Evolutionary conservation across 306 rosid species (phyloP).

Genomic region (Lotus japonicus): DNA sequence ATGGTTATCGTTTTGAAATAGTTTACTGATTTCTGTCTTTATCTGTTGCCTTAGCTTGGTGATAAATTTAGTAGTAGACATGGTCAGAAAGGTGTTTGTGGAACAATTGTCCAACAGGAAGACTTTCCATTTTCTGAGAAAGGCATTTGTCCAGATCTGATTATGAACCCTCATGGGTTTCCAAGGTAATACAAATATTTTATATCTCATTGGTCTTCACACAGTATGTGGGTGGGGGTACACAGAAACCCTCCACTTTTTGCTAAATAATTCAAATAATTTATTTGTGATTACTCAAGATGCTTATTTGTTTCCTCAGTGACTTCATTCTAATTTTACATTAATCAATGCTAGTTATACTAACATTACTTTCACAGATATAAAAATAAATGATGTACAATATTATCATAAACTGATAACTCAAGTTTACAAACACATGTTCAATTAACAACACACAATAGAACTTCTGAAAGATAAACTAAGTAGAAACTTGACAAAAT

Average conservation of each 20-base stretch:
- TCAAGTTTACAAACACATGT: too few relatives aligned
- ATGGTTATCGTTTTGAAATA: neutral
- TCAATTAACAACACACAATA: too few relatives aligned
- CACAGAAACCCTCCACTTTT: neutral
- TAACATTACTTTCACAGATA: too few relatives aligned
- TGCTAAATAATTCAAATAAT: neutral
- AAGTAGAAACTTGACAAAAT: too few relatives aligned
- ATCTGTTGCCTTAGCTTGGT: constrained; percentile 53
- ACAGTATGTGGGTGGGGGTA: neutral
- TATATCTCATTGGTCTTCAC: neutral
- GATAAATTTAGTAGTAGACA: constrained; percentile 99
- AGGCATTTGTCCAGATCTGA: constrained; percentile 96
- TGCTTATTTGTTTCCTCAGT: constrained; percentile 1
- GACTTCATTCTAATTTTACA: neutral
- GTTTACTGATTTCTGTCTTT: constrained; percentile 13
- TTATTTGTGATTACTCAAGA: neutral
- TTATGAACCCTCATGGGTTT: constrained; percentile 98
- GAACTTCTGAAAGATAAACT: too few relatives aligned
- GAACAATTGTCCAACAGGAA: constrained; percentile 91
- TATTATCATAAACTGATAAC: too few relatives aligned
- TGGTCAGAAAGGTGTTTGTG: constrained; percentile 98
- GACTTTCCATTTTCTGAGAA: constrained; percentile 95
- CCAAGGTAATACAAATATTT: constrained; percentile 55
- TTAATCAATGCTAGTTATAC: neutral
- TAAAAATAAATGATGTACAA: too few relatives aligned